A percentile compares a stretch with the other conserved stretches of the same genome.
Evolutionary conservation across 257 asterid genomes (phyloP).

Genomic region (Solanum tarijense): DNA sequence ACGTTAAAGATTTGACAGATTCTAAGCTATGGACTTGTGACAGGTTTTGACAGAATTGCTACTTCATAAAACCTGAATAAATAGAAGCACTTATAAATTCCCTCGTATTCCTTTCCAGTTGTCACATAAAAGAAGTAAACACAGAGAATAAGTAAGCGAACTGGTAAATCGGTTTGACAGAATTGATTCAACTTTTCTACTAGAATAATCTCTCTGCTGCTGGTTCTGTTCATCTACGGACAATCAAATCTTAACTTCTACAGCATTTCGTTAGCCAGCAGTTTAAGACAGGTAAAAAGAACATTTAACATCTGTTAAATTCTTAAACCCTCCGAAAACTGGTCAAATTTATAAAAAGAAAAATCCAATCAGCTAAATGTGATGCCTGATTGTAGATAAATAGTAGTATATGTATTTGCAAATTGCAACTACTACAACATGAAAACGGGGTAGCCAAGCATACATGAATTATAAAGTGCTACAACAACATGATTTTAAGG

Average conservation of each 20-base stretch:
- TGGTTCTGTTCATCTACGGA: neutral
- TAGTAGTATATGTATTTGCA: neutral
- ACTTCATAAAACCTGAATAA: neutral
- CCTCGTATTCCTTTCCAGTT: neutral
- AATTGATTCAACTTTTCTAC: neutral
- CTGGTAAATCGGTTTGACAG: neutral
- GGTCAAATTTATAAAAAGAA: neutral
- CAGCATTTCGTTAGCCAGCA: neutral
- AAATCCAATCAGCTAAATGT: neutral
- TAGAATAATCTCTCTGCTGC: neutral
- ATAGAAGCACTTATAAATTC: neutral
- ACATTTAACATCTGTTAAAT: neutral
- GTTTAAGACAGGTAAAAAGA: neutral
- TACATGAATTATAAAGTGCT: neutral
- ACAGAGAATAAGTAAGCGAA: neutral
- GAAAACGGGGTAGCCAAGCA: neutral
- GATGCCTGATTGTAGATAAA: neutral
- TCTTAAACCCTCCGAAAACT: neutral
- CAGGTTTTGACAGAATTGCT: neutral
- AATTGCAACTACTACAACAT: neutral
- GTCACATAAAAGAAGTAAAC: neutral
- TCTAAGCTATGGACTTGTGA: neutral
- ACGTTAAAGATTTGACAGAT: neutral
- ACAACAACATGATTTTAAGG: neutral
- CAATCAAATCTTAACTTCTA: neutral